Evolutionary conservation across 192 early-diverging fungal species (phyloP).

Genomic region (Phycomyces blakesleeanus): DNA sequence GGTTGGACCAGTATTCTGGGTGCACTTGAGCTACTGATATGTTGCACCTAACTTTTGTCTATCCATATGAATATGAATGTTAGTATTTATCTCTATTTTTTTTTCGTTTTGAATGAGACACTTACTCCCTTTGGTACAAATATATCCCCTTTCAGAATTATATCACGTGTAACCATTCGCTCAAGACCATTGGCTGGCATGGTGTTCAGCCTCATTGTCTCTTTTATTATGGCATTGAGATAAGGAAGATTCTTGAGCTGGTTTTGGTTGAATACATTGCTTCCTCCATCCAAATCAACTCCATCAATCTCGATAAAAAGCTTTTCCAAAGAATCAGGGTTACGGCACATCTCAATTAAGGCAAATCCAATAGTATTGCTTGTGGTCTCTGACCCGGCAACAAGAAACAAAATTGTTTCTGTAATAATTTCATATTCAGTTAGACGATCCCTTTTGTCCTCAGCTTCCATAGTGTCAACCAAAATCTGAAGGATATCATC

Average conservation of each 20-base stretch:
- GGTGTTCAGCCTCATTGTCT: constrained; percentile 30
- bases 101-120: too few relatives aligned
- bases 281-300: constrained; percentile 12
- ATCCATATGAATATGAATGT: too few relatives aligned
- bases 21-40: constrained; percentile 12
- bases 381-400: constrained; percentile 42
- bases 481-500: constrained; percentile 44
- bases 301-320: constrained; percentile 41
- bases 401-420: constrained; percentile 23
- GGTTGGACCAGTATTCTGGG: constrained; percentile 39
- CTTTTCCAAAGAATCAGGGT: constrained; percentile 36
- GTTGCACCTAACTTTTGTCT: constrained; percentile 9
- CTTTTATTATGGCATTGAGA: constrained; percentile 40
- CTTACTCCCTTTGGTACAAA: constrained; percentile 30
- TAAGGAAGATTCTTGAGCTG: constrained; percentile 34
- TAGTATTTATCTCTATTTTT: too few relatives aligned
- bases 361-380: constrained; percentile 42
- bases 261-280: constrained; percentile 24
- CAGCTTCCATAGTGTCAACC: constrained; percentile 32
- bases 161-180: constrained; percentile 14
- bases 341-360: constrained; percentile 36
- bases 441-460: constrained; percentile 26
- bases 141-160: constrained; percentile 13
- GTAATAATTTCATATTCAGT: constrained; percentile 15
- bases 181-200: constrained; percentile 22